These are phyloP conservation scores for Durio zibethinus DNA, from an alignment of 345 rosid species.

Conservation along the genomic window DNA sequence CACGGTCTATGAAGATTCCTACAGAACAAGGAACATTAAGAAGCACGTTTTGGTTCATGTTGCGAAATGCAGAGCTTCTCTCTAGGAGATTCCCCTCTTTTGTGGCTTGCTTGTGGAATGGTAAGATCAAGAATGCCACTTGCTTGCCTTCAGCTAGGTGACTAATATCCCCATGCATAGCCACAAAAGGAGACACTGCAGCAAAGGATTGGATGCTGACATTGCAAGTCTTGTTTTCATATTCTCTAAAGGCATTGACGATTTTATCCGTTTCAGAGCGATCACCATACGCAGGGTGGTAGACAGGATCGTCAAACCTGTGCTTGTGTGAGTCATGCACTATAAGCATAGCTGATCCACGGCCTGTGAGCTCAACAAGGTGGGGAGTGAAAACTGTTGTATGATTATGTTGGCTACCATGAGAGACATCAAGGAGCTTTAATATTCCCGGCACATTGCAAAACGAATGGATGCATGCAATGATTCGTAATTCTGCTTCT, in stretches of 20 bases:
- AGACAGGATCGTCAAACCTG: constrained; percentile 59
- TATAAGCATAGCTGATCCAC: constrained; percentile 86
- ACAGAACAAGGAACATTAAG: constrained; percentile 78
- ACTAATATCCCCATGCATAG: constrained; percentile 88
- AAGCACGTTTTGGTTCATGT: constrained; percentile 67
- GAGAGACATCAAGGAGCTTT: constrained; percentile 76
- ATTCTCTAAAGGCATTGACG: constrained; percentile 71
- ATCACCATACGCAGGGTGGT: constrained; percentile 38
- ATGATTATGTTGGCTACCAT: constrained; percentile 58
- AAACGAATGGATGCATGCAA: constrained; percentile 74
- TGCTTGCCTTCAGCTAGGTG: constrained; percentile 79
- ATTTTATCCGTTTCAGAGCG: constrained; percentile 86
- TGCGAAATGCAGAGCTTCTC: constrained; percentile 63
- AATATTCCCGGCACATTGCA: constrained; percentile 77
- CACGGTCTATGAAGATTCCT: constrained; percentile 83
- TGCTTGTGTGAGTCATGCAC: constrained; percentile 57
- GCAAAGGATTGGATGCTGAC: constrained; percentile 81
- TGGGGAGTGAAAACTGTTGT: constrained; percentile 73
- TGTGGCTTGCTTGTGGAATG: constrained; percentile 78
- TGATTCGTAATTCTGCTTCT: constrained; percentile 58
- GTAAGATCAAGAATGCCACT: constrained; percentile 63
- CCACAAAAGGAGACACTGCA: constrained; percentile 75
- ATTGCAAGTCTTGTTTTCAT: constrained; percentile 47
- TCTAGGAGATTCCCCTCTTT: constrained; percentile 78
- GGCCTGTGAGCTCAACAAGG: constrained; percentile 80